These are phyloP conservation scores for Myochromella boudieri DNA, from an alignment of 768 basidiomycete species.

Conservation along the genomic window DNA sequence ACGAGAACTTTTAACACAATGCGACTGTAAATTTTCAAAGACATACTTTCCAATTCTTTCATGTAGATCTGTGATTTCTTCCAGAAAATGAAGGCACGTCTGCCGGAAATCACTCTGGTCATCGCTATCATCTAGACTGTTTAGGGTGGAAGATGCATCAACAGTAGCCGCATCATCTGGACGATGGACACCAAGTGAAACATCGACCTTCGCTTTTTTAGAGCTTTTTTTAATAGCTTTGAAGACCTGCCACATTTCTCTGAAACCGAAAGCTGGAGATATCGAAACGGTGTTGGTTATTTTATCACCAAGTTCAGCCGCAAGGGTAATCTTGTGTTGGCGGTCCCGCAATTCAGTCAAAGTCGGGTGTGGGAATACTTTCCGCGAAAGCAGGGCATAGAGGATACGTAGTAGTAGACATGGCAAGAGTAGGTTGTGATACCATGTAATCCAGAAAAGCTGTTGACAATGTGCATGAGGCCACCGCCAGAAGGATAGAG, in stretches of 20 bases:
- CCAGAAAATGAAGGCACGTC: conserved; percentile 36
- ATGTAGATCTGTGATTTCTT: conserved; percentile 57
- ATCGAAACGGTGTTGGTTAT: conserved; percentile 45
- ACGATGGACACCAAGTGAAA: too few species aligned
- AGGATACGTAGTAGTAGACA: conserved; percentile 47
- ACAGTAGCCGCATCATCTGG: conserved; percentile 7
- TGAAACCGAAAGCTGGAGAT: conserved; percentile 45
- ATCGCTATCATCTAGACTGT: conserved; percentile 31
- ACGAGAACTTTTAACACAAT: not conserved
- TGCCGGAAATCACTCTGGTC: conserved; percentile 44
- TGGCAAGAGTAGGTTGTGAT: conserved; percentile 54
- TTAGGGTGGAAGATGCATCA: conserved; percentile 24
- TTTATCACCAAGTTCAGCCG: conserved; percentile 51
- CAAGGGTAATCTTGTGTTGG: conserved; percentile 45
- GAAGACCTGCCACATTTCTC: conserved; percentile 56
- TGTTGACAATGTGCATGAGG: conserved; percentile 19
- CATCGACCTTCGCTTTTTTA: conserved; percentile 33
- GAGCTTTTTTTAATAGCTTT: conserved; percentile 38
- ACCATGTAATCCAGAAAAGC: conserved; percentile 69
- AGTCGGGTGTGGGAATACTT: conserved; percentile 54
- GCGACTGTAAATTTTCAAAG: not conserved
- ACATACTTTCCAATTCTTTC: conserved; percentile 65
- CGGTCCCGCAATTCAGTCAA: conserved; percentile 52
- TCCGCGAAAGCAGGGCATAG: conserved; percentile 47
- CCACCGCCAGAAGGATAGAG: not conserved